Conservation (phyloP, 2,329 filamentous ascomycete species). For the Coleophoma eucalyptorum region DNA sequence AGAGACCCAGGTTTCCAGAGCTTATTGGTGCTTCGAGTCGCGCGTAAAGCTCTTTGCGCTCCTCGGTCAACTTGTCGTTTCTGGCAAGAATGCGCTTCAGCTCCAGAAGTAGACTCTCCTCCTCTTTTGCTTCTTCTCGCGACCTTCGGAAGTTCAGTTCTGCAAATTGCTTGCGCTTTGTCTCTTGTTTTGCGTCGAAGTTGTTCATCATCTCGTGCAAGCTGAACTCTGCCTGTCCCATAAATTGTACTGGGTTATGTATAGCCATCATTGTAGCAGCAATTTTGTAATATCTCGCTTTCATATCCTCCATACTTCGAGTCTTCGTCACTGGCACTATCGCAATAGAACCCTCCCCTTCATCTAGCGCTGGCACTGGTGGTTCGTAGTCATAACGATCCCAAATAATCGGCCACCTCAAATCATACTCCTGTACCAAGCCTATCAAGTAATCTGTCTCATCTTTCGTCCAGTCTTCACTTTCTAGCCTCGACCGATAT, state of each 20-base stretch:
- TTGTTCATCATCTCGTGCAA: conserved; percentile 82
- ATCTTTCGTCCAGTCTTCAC: conserved; percentile 79
- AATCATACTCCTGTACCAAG: conserved; percentile 72
- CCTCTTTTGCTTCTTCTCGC: conserved; percentile 86
- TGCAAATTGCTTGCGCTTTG: conserved; percentile 78
- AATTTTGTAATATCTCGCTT: conserved; percentile 85
- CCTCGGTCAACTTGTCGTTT: conserved; percentile 80
- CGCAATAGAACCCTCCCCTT: conserved; percentile 40
- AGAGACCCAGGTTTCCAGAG: conserved; percentile 66
- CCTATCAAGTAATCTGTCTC: conserved; percentile 91
- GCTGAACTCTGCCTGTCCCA: conserved; percentile 81
- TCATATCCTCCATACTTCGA: conserved; percentile 84
- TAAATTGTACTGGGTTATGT: conserved; percentile 76
- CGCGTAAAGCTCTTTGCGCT: conserved; percentile 81
- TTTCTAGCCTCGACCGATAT: conserved; percentile 72
- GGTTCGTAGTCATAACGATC: conserved; percentile 82
- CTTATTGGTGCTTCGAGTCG: conserved; percentile 79
- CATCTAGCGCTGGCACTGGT: conserved; percentile 38
- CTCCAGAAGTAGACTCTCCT: conserved; percentile 84
- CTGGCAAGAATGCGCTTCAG: conserved; percentile 87
- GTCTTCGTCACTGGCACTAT: conserved; percentile 44
- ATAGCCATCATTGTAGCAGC: conserved; percentile 78
- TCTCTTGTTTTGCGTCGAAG: conserved; percentile 80
- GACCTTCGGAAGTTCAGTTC: conserved; percentile 74
- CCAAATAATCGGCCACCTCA: conserved; percentile 88